These are phyloP conservation scores for Datura wrightii DNA, from an alignment of 257 asterid genomes.

Conservation along the genomic window DNA sequence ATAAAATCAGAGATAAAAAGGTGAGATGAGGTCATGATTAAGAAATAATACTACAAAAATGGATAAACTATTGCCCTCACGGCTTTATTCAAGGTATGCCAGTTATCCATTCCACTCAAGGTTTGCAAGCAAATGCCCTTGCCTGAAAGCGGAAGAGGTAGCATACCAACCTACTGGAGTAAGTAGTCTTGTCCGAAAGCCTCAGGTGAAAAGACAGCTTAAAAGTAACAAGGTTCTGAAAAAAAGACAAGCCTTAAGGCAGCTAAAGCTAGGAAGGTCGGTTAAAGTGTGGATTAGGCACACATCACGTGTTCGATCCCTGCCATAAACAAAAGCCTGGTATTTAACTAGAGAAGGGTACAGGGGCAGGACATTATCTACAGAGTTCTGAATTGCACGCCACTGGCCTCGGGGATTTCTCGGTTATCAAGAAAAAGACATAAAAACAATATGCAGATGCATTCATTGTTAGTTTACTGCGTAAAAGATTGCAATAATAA, in stretches of 20 bases:
- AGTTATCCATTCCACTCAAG: no score
- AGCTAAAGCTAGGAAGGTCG: no score
- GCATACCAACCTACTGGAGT: no score
- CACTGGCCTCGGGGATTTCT: background rate
- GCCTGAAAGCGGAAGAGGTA: no score
- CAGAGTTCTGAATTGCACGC: background rate
- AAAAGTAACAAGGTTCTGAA: no score
- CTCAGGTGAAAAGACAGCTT: no score
- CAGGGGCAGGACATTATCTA: background rate
- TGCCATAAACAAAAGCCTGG: background rate
- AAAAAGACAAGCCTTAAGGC: no score
- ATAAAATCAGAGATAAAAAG: background rate
- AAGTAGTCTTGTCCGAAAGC: no score
- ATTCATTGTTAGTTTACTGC: background rate
- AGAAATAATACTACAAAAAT: background rate
- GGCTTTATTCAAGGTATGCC: background rate
- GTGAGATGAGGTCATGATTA: background rate
- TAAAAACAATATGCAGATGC: background rate
- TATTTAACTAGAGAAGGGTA: background rate
- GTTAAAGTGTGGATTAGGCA: background rate
- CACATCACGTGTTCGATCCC: background rate
- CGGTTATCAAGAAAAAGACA: background rate
- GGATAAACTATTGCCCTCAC: background rate
- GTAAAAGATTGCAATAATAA: background rate
- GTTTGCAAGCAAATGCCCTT: no score